Evolutionary conservation across 192 early-diverging fungal genomes (phyloP).

Genomic region (Entomortierella chlamydospora): DNA sequence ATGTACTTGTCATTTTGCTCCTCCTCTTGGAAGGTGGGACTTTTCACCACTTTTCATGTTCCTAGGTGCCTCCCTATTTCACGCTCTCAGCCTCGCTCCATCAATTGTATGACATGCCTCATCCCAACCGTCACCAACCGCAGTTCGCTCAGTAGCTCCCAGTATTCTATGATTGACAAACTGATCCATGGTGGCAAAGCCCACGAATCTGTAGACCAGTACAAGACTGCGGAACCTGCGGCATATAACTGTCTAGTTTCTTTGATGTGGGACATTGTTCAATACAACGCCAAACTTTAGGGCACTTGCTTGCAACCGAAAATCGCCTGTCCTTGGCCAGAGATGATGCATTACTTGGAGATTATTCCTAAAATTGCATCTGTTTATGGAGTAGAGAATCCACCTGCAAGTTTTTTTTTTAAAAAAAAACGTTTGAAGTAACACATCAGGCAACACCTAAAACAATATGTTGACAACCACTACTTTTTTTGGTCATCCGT

Average conservation of each 20-base stretch:
- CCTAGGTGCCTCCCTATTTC: too few species aligned
- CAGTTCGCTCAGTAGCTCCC: conserved; percentile 1
- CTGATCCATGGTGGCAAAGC: conserved; percentile 15
- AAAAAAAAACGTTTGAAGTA: too few species aligned
- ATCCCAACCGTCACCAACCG: conserved; percentile 20
- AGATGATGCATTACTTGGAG: conserved; percentile 52
- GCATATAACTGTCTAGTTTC: conserved; percentile 19
- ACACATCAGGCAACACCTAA: too few species aligned
- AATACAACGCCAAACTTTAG: conserved; percentile 47
- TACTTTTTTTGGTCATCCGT: conserved; percentile 6
- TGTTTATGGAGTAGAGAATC: conserved; percentile 27
- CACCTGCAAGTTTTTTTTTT: conserved; percentile 33
- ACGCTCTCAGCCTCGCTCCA: conserved; percentile 9
- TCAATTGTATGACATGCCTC: conserved; percentile 23
- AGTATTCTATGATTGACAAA: conserved; percentile 16
- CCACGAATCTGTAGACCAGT: background rate
- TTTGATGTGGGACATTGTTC: conserved; percentile 46
- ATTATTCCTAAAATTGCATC: conserved; percentile 40
- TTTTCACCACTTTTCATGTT: too few species aligned
- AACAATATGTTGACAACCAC: background rate
- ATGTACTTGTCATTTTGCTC: too few species aligned
- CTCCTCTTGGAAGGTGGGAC: too few species aligned
- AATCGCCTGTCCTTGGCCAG: conserved; percentile 27
- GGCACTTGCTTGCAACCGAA: conserved; percentile 15
- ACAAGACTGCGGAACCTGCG: conserved; percentile 15